These are phyloP conservation scores for Helenozyma rhizophorensis DNA, from an alignment of 805 yeast genomes.

Conservation along the genomic window DNA sequence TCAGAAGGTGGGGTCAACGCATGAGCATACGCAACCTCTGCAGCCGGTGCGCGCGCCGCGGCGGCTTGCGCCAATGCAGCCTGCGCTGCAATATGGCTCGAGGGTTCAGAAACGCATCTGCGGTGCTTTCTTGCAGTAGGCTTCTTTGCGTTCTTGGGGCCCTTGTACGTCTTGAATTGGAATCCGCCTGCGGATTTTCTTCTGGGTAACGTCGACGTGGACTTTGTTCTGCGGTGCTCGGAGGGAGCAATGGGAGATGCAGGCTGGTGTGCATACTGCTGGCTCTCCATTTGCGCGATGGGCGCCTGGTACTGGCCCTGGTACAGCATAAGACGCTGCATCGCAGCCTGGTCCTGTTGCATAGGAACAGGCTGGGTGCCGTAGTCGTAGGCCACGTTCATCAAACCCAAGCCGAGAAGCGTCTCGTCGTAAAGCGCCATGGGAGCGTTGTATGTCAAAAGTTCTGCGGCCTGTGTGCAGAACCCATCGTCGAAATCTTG, in stretches of 20 bases:
- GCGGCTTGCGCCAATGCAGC: too few relatives aligned
- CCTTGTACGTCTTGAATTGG: constrained; percentile 29
- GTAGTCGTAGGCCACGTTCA: constrained; percentile 18
- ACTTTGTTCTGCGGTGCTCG: constrained; percentile 25
- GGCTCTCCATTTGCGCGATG: not conserved
- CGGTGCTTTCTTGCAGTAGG: constrained; percentile 18
- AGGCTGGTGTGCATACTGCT: not conserved
- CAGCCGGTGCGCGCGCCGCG: too few relatives aligned
- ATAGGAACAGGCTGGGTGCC: constrained; percentile 1
- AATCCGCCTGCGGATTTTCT: constrained; percentile 19
- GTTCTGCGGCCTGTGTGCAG: too few relatives aligned
- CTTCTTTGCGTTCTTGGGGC: constrained; percentile 20
- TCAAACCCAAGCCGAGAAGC: constrained; percentile 27
- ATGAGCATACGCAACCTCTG: too few relatives aligned
- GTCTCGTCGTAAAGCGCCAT: constrained; percentile 6
- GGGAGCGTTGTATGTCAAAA: too few relatives aligned
- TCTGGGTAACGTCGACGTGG: constrained; percentile 17
- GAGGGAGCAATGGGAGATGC: not conserved
- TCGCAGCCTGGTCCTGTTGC: constrained; percentile 1
- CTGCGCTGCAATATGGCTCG: too few relatives aligned
- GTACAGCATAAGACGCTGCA: constrained; percentile 4
- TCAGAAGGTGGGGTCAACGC: not conserved
- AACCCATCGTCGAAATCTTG: constrained; percentile 3
- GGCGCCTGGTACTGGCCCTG: constrained; percentile 1
- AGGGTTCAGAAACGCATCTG: constrained; percentile 22